These are phyloP conservation scores for Vaccinium darrowii DNA, from an alignment of 148 eudicot genomes.

Conservation along the genomic window DNA sequence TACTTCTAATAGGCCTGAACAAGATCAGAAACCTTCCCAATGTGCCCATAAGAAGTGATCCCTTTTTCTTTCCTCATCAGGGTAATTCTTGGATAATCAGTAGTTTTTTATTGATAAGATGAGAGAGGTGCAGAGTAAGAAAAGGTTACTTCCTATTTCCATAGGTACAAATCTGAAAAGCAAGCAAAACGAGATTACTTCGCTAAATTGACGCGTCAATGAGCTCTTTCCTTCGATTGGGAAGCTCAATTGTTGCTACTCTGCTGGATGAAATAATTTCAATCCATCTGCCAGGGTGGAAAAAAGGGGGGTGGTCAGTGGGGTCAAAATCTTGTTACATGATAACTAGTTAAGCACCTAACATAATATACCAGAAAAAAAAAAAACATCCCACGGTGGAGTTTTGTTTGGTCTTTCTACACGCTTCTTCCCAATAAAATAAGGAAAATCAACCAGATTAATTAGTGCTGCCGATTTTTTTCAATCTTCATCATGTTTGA, in stretches of 20 bases:
- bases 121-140: background rate
- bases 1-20: no score
- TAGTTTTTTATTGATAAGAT: background rate
- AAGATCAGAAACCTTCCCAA: no score
- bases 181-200: background rate
- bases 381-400: background rate
- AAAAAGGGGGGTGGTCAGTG: no score
- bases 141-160: background rate
- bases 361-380: background rate
- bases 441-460: background rate
- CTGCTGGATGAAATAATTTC: background rate
- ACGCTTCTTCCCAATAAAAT: background rate
- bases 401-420: background rate
- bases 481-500: background rate
- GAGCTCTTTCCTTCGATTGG: background rate
- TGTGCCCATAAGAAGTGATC: no score
- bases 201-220: background rate
- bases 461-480: background rate
- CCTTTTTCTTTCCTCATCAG: no score
- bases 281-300: background rate
- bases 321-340: background rate
- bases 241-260: background rate
- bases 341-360: background rate
- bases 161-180: background rate
- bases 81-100: no score